These are phyloP conservation scores for Malus sylvestris DNA, from an alignment of 306 rosid genomes.

Conservation along the genomic window DNA sequence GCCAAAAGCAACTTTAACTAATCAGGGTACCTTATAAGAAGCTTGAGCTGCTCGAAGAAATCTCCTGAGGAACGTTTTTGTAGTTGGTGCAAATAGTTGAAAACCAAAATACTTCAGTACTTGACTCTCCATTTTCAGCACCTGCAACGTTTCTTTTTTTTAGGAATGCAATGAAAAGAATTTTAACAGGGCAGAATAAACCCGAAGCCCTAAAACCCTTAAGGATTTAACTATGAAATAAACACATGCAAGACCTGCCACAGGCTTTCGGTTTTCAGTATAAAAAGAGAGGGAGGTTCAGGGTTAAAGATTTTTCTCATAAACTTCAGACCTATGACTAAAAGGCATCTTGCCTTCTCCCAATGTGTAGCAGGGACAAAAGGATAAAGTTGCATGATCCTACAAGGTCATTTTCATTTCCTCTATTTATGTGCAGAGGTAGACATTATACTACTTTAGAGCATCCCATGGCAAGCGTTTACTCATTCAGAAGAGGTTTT, in stretches of 20 bases:
- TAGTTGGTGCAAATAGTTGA: conserved; percentile 58
- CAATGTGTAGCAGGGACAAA: neutral
- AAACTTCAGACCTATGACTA: neutral
- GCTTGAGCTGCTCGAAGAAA: conserved; percentile 92
- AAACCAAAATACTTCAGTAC: conserved; percentile 39
- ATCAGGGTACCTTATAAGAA: conserved; percentile 54
- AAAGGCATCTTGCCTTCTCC: neutral
- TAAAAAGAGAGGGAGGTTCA: neutral
- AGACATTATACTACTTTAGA: neutral
- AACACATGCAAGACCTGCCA: neutral
- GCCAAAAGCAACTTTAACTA: conserved; percentile 7
- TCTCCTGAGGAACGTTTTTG: conserved; percentile 73
- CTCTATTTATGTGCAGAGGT: neutral
- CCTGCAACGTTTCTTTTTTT: conserved; percentile 35
- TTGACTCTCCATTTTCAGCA: conserved; percentile 54
- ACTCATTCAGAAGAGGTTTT: neutral
- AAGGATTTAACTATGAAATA: neutral
- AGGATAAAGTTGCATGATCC: neutral
- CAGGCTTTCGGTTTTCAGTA: neutral
- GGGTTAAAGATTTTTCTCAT: neutral
- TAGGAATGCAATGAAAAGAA: conserved; percentile 12
- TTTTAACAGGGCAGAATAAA: conserved; percentile 9
- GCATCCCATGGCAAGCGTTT: neutral
- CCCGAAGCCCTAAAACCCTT: neutral
- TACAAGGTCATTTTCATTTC: neutral